Conservation (phyloP, 2,329 filamentous ascomycete species). For the Pseudogymnoascus sp. region DNA sequence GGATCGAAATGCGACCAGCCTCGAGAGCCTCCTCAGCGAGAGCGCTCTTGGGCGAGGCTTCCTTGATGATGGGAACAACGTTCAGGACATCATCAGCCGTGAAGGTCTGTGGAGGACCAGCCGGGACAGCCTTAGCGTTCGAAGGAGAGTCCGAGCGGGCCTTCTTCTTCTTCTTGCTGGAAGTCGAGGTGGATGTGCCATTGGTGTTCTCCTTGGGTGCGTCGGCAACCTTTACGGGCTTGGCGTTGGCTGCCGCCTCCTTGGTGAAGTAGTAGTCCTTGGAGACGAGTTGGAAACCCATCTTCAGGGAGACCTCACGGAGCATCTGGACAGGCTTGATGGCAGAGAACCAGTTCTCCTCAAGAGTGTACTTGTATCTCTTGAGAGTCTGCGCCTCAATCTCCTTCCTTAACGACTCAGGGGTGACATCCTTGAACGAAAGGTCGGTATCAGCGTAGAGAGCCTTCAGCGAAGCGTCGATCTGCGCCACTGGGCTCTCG, state of each 20-base stretch:
- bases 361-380: conserved; percentile 70
- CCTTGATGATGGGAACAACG: conserved; percentile 89
- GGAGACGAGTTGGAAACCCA: conserved; percentile 79
- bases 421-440: conserved; percentile 70
- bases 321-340: conserved; percentile 75
- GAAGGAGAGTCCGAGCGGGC: conserved; percentile 42
- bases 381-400: conserved; percentile 63
- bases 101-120: conserved; percentile 54
- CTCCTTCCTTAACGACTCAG: conserved; percentile 58
- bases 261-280: conserved; percentile 63
- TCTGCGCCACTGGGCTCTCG: conserved; percentile 65
- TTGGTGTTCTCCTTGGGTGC: conserved; percentile 36
- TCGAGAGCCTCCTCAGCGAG: conserved; percentile 94
- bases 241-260: conserved; percentile 26
- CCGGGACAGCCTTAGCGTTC: conserved; percentile 23
- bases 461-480: conserved; percentile 63
- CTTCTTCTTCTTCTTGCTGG: conserved; percentile 50
- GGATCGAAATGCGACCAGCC: conserved; percentile 89
- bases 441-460: conserved; percentile 79
- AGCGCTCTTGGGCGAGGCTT: conserved; percentile 81
- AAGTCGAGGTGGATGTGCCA: conserved; percentile 20
- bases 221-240: conserved; percentile 26
- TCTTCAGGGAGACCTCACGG: conserved; percentile 79
- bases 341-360: conserved; percentile 55
- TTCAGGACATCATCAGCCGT: conserved; percentile 79